These are phyloP conservation scores for Wickerhamomyces sp. DNA, from an alignment of 1,139 yeast genomes.

Conservation along the genomic window DNA sequence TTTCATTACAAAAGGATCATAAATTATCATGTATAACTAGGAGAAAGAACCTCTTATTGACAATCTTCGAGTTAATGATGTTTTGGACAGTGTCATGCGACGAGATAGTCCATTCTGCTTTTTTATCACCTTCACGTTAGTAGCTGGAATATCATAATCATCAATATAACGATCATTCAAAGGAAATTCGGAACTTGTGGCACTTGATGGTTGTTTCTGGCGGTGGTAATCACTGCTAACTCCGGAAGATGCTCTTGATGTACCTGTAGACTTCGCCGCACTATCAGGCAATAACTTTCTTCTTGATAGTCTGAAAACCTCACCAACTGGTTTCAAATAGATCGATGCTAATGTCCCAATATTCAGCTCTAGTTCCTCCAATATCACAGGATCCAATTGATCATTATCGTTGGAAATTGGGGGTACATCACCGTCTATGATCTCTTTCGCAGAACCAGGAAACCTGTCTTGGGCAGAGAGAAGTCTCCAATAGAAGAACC, in stretches of 20 bases:
- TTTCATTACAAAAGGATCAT: background rate
- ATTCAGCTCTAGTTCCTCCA: slow-evolving; percentile 78
- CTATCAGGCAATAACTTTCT: slow-evolving; percentile 49
- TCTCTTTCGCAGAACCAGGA: slow-evolving; percentile 36
- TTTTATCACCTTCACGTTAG: slow-evolving; percentile 29
- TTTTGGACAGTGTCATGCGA: slow-evolving; percentile 23
- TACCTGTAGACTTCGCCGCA: slow-evolving; percentile 42
- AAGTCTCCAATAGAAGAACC: slow-evolving; percentile 80
- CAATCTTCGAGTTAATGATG: slow-evolving; percentile 28
- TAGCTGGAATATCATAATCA: slow-evolving; percentile 33
- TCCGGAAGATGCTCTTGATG: slow-evolving; percentile 9
- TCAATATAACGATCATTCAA: slow-evolving; percentile 25
- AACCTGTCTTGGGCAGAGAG: slow-evolving; percentile 46
- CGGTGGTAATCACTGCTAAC: background rate
- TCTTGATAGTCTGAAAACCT: slow-evolving; percentile 68
- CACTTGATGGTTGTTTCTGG: slow-evolving; percentile 4
- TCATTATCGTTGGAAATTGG: slow-evolving; percentile 65
- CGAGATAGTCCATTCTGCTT: slow-evolving; percentile 27
- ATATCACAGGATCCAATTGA: slow-evolving; percentile 58
- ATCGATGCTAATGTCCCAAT: slow-evolving; percentile 82
- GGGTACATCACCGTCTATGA: slow-evolving; percentile 60
- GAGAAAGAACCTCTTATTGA: slow-evolving; percentile 20
- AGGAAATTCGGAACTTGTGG: slow-evolving; percentile 9
- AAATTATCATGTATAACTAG: background rate
- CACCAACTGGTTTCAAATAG: slow-evolving; percentile 76